Evolutionary conservation across 2,329 filamentous ascomycete genomes (phyloP).

Genomic region (Trichoderma aggressivum): DNA sequence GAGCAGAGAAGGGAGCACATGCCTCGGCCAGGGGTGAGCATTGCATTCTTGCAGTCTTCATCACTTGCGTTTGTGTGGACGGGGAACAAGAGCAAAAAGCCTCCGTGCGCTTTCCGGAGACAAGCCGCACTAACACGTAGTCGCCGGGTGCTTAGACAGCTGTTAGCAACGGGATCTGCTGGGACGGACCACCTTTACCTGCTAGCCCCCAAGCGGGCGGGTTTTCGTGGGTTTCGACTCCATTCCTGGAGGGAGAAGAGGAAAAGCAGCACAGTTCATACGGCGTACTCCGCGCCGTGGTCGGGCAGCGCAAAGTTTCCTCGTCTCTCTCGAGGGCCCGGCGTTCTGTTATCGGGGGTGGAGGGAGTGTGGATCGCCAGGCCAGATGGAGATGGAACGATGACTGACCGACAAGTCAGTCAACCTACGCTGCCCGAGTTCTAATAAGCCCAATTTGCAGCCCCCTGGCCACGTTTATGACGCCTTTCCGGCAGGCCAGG

Average conservation of each 20-base stretch:
- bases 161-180: conserved; percentile 15
- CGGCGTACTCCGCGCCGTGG: neutral
- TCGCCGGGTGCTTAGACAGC: conserved; percentile 11
- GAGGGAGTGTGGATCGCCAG: conserved; percentile 9
- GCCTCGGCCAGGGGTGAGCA: conserved; percentile 8
- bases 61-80: neutral
- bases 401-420: conserved; percentile 17
- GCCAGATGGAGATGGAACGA: conserved; percentile 5
- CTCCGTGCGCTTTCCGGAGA: neutral
- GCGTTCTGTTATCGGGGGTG: conserved; percentile 3
- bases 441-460: conserved; percentile 14
- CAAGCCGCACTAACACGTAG: conserved; percentile 11
- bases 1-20: conserved; percentile 9
- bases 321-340: neutral
- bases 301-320: neutral
- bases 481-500: conserved; percentile 1
- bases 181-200: conserved; percentile 10
- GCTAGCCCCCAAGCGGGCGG: conserved; percentile 7
- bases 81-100: neutral
- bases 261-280: neutral
- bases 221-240: neutral
- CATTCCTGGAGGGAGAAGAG: neutral
- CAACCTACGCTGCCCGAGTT: neutral
- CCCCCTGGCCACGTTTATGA: conserved; percentile 15
- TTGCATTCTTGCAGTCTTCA: neutral